Percentiles rank a stretch among this genome's conserved stretches.
Conservation (phyloP, 768 basidiomycete genomes). For the Austroboletus eburneus region DNA sequence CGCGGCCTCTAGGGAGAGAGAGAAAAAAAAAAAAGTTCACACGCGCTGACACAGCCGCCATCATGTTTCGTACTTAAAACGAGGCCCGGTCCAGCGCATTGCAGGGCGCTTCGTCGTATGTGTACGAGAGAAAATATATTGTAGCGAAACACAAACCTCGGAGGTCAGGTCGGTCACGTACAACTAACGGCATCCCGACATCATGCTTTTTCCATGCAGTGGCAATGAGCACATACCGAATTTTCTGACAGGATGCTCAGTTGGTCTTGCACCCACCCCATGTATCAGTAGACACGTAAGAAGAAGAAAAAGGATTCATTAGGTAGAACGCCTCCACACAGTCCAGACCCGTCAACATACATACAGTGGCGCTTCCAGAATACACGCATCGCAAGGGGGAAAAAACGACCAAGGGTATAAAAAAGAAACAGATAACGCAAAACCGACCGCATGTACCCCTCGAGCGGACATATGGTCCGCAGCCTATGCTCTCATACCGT, state of each 20-base stretch:
- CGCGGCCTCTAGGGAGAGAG: too few relatives aligned
- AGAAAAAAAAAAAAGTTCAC: too few relatives aligned
- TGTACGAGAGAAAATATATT: neutral
- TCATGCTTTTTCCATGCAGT: slow-evolving; percentile 29
- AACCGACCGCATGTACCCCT: slow-evolving; percentile 3
- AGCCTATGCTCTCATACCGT: slow-evolving; percentile 29
- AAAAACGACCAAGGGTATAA: slow-evolving; percentile 5
- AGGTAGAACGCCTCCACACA: slow-evolving; percentile 6
- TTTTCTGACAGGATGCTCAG: neutral
- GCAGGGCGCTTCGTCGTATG: too few relatives aligned
- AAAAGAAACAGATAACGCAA: slow-evolving; percentile 7
- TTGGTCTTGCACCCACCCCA: neutral
- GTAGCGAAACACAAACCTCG: too few relatives aligned
- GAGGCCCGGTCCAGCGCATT: too few relatives aligned
- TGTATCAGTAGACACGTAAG: slow-evolving; percentile 16
- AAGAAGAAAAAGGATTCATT: slow-evolving; percentile 15
- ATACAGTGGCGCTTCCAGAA: slow-evolving; percentile 10
- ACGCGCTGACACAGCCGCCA: too few relatives aligned
- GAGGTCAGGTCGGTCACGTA: too few relatives aligned
- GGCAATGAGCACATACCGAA: slow-evolving; percentile 20
- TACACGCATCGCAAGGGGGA: slow-evolving; percentile 13
- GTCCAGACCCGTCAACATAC: slow-evolving; percentile 15
- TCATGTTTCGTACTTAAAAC: too few relatives aligned
- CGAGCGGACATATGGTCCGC: slow-evolving; percentile 22
- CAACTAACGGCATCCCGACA: slow-evolving; percentile 27